phyloP scores from a whole-genome alignment of 495 filamentous ascomycete genomes.

The Daldinia bambusicola region DNA sequence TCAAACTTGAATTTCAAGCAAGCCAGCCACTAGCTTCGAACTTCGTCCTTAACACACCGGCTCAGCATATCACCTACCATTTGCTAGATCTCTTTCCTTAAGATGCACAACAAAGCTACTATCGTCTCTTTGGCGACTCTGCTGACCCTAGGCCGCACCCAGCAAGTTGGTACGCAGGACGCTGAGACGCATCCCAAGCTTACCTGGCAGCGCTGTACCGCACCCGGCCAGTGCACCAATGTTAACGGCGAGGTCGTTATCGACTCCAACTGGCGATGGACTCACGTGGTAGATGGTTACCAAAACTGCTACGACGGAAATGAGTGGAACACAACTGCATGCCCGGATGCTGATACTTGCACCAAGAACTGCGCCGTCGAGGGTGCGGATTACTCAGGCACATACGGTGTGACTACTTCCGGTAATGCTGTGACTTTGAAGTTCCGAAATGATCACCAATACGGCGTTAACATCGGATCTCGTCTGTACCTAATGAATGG shows the following conservation, averaged over 20 bases:
- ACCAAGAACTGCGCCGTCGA: conserved; percentile 63
- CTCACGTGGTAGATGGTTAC: conserved; percentile 50
- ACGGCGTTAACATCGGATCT: conserved; percentile 58
- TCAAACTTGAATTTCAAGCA: conserved; percentile 12
- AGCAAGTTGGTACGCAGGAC: conserved; percentile 58
- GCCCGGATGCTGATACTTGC: conserved; percentile 60
- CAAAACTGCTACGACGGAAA: conserved; percentile 66
- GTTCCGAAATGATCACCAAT: conserved; percentile 62
- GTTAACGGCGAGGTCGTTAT: conserved; percentile 54
- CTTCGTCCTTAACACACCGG: background rate
- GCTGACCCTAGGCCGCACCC: conserved; percentile 20
- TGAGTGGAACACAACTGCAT: conserved; percentile 64
- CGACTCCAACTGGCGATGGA: conserved; percentile 65
- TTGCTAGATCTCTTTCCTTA: conserved; percentile 3
- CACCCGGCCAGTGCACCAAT: conserved; percentile 59
- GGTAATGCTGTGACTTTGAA: conserved; percentile 56
- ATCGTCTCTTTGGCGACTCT: conserved; percentile 26
- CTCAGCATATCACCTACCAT: conserved; percentile 5
- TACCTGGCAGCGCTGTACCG: conserved; percentile 65
- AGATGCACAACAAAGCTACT: conserved; percentile 26
- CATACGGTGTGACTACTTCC: conserved; percentile 57
- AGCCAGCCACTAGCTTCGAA: conserved; percentile 12
- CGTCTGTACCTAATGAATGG: conserved; percentile 65
- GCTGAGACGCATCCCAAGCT: conserved; percentile 67
- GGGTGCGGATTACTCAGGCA: conserved; percentile 58